Conservation (phyloP, 495 filamentous ascomycete genomes). For the Penicillium bovifimosum region DNA sequence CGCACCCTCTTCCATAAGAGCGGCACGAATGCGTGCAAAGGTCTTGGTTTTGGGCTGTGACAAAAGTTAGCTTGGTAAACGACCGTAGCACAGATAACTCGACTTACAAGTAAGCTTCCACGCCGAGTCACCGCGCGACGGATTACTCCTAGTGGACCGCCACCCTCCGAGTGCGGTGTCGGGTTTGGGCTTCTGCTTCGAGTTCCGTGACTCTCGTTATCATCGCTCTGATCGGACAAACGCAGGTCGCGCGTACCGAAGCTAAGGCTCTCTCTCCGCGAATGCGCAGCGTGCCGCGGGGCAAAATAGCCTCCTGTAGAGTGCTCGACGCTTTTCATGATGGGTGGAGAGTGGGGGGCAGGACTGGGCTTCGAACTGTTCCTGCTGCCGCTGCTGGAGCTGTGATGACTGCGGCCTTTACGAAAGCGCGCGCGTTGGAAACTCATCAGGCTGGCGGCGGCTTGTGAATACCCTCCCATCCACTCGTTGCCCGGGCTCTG, state of each 20-base stretch:
- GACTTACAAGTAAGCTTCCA: constrained; percentile 76
- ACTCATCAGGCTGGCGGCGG: constrained; percentile 64
- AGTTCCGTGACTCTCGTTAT: constrained; percentile 50
- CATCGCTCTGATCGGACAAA: constrained; percentile 80
- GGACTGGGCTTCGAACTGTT: constrained; percentile 66
- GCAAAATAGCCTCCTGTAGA: constrained; percentile 43
- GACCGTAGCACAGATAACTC: neutral
- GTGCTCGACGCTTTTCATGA: constrained; percentile 56
- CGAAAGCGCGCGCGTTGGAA: constrained; percentile 64
- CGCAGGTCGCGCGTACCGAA: constrained; percentile 81
- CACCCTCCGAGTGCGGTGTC: constrained; percentile 36
- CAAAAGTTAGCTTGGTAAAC: neutral
- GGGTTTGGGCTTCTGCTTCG: constrained; percentile 41
- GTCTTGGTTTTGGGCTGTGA: constrained; percentile 84
- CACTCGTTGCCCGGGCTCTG: constrained; percentile 51
- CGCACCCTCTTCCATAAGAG: constrained; percentile 77
- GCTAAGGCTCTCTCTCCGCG: constrained; percentile 77
- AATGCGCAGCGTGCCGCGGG: constrained; percentile 43
- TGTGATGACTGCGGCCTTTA: constrained; percentile 54
- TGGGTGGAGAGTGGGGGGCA: constrained; percentile 56
- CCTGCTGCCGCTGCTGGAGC: constrained; percentile 64
- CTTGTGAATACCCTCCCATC: constrained; percentile 60
- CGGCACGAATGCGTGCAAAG: constrained; percentile 87
- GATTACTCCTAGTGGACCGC: constrained; percentile 44
- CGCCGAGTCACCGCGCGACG: constrained; percentile 72